Conservation (phyloP, 805 yeast species). For the Ogataea nitratoaversa region DNA sequence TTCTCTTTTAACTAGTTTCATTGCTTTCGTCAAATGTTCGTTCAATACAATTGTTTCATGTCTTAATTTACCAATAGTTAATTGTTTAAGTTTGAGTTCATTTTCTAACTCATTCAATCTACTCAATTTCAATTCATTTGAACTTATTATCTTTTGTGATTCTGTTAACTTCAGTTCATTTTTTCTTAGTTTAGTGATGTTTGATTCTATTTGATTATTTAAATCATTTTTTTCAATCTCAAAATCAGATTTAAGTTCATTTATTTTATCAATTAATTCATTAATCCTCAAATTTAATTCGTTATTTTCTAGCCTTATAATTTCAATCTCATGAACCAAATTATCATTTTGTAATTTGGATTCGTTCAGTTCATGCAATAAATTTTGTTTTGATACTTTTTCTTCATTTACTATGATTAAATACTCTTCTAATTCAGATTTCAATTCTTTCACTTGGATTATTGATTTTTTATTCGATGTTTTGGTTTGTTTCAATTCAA, state of each 20-base stretch:
- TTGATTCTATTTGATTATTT: slow-evolving; percentile 19
- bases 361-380: slow-evolving; percentile 39
- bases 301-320: slow-evolving; percentile 25
- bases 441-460: slow-evolving; percentile 35
- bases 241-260: slow-evolving; percentile 12
- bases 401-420: slow-evolving; percentile 38
- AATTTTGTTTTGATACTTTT: slow-evolving; percentile 39
- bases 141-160: slow-evolving; percentile 7
- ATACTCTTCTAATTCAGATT: slow-evolving; percentile 32
- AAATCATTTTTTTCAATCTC: slow-evolving; percentile 23
- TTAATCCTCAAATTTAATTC: slow-evolving; percentile 18
- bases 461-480: slow-evolving; percentile 36
- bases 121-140: slow-evolving; percentile 19
- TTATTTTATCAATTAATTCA: slow-evolving; percentile 7
- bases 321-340: slow-evolving; percentile 22
- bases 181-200: slow-evolving; percentile 17
- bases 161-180: slow-evolving; percentile 16
- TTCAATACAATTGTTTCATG: slow-evolving; percentile 92
- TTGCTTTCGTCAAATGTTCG: slow-evolving; percentile 92
- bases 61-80: slow-evolving; percentile 82
- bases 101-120: slow-evolving; percentile 39
- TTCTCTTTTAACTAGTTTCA: slow-evolving; percentile 75
- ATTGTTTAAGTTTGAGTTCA: slow-evolving; percentile 64
- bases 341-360: slow-evolving; percentile 23
- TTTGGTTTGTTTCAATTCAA: slow-evolving; percentile 39